Conservation (phyloP, 129 eudicot genomes). For the Smallanthus sonchifolius region DNA sequence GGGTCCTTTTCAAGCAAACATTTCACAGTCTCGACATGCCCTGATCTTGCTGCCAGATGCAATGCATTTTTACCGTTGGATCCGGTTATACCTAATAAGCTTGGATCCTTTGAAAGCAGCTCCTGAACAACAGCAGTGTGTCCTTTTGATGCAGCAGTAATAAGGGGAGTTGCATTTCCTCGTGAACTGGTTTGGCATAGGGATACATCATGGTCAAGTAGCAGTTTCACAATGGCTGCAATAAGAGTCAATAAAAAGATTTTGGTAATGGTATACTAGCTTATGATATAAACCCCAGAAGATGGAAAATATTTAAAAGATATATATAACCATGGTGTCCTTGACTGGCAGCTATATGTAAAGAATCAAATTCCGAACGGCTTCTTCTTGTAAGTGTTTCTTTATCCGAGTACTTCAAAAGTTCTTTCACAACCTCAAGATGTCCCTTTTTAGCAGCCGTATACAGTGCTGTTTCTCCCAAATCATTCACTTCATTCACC, state of each 20-base stretch:
- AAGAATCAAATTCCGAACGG: slow-evolving; percentile 53
- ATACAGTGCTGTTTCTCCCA: slow-evolving; percentile 61
- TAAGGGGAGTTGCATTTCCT: slow-evolving; percentile 64
- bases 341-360: slow-evolving; percentile 72
- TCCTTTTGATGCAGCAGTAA: slow-evolving; percentile 70
- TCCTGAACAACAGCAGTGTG: slow-evolving; percentile 62
- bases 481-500: slow-evolving; percentile 62
- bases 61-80: slow-evolving; percentile 73
- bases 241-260: slow-evolving; percentile 8
- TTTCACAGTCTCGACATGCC: slow-evolving; percentile 62
- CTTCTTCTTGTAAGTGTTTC: slow-evolving; percentile 46
- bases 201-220: slow-evolving; percentile 55
- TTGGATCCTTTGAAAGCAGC: slow-evolving; percentile 52
- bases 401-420: slow-evolving; percentile 56
- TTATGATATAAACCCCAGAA: neutral
- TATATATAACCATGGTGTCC: slow-evolving; percentile 65
- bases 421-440: slow-evolving; percentile 65
- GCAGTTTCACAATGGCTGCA: slow-evolving; percentile 65
- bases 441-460: slow-evolving; percentile 69
- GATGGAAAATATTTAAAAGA: neutral
- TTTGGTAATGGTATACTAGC: neutral
- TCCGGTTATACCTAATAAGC: slow-evolving; percentile 43
- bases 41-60: slow-evolving; percentile 72
- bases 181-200: slow-evolving; percentile 55
- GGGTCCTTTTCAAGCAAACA: slow-evolving; percentile 63